A percentile compares a stretch with the other conserved stretches of the same genome.
Conservation (phyloP, 495 filamentous ascomycete species). For the Tirmania nivea region DNA sequence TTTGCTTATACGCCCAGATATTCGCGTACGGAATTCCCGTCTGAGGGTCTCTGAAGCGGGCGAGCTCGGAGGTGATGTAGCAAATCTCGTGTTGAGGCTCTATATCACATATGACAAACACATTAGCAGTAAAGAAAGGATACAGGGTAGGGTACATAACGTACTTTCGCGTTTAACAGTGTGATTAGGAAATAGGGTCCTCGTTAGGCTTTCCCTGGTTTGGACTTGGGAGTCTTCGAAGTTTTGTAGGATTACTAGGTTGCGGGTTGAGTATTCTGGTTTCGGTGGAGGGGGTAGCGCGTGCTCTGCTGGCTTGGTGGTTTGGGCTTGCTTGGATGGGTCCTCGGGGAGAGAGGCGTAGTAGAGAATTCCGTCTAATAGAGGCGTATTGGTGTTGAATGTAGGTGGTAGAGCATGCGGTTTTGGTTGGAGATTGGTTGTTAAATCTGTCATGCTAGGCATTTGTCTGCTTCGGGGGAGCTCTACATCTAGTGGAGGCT, state of each 20-base stretch:
- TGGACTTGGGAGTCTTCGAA: conserved; percentile 33
- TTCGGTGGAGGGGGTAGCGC: conserved; percentile 21
- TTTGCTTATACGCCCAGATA: conserved; percentile 50
- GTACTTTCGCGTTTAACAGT: conserved; percentile 28
- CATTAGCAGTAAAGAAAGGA: conserved; percentile 6
- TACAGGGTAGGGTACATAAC: conserved; percentile 7
- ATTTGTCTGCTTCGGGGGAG: not conserved
- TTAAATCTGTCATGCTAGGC: not conserved
- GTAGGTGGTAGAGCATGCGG: not conserved
- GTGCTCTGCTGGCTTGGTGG: conserved; percentile 4
- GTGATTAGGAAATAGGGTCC: conserved; percentile 30
- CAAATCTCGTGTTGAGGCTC: conserved; percentile 38
- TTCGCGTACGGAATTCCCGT: conserved; percentile 60
- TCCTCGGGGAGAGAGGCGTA: conserved; percentile 15
- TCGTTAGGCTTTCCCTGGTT: conserved; percentile 29
- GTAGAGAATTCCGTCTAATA: conserved; percentile 14
- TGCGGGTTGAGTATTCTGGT: conserved; percentile 30
- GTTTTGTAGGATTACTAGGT: conserved; percentile 32
- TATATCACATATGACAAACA: conserved; percentile 4
- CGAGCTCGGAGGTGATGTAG: conserved; percentile 58
- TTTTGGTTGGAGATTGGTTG: not conserved
- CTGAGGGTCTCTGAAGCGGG: conserved; percentile 52
- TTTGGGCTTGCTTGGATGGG: conserved; percentile 6
- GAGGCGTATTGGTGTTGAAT: not conserved
- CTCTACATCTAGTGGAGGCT: too few relatives aligned